Evolutionary conservation across 2,329 filamentous ascomycete genomes (phyloP), one percentile per base, ranked within the genome.

Genomic region (Aspergillus pseudotamarii): DNA sequence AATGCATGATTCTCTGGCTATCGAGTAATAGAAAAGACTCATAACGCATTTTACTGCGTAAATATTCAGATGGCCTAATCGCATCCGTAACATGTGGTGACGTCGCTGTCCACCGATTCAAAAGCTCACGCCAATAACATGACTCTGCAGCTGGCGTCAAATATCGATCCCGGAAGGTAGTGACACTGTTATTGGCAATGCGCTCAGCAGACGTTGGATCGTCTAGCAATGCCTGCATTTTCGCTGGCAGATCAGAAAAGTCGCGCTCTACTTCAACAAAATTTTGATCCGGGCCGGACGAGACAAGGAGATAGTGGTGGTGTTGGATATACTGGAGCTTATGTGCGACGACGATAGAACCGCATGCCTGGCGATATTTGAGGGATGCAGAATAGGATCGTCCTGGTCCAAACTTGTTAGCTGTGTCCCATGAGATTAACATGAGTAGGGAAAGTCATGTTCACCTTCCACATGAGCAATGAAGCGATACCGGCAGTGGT

Each of bases 201-300:
- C 67, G 69, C 62, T 78, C 70, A 1, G 82, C 81, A 11, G 74
- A 70, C 3, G 74, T 68, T 5, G 75, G 75, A 61, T 83, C 67
- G 9, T 64, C 64, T 28, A 80, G 68, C 6, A 83, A 69, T 5
- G 73, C 71, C 4, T 80, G 63, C 59, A 82, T 76, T 45, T 75
- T 79, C 9, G 73, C 67, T 3, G 72, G 65, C 63, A 87, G 79
- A 66, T 89, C 86, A 66, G 84, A 84, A 73, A 88, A 89, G 71
- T 85, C 80, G 16, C 78, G 74, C 59, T 80, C 73, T 4, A 84
- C 82, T 62, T 80, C 75, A 36, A 84, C 77, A 51, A 77, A 82
- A 68, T 84, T 84, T 67, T 84, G 81, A 11, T 80, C 67, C 3
- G 80, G 77, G 0, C 82, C 83, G 12, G 71, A 71, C 16, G 78